Percentiles rank a stretch among this genome's conserved stretches.
Conservation (phyloP, 257 asterid species). For the Scutellaria galericulata region DNA sequence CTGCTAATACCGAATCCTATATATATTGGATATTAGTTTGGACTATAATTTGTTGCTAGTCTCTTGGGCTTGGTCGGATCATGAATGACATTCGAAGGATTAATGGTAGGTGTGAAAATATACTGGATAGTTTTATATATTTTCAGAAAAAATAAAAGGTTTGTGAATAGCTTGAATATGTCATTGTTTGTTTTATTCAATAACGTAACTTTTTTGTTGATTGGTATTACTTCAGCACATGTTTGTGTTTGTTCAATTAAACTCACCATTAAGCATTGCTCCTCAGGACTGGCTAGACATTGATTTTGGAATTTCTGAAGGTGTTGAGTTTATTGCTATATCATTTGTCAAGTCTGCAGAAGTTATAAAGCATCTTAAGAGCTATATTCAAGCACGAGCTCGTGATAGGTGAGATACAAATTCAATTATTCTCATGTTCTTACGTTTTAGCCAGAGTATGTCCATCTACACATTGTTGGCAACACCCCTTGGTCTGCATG, state of each 20-base stretch:
- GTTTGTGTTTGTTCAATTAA: constrained; percentile 27
- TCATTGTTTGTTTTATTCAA: background rate
- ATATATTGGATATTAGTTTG: no score
- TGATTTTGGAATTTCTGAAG: constrained; percentile 96
- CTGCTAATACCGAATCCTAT: no score
- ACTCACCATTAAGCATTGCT: constrained; percentile 37
- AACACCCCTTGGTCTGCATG: constrained; percentile 4
- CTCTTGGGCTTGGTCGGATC: background rate
- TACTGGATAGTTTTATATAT: constrained; percentile 6
- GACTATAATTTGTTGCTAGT: no score
- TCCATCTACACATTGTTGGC: constrained; percentile 12
- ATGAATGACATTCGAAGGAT: background rate
- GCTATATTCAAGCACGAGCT: constrained; percentile 94
- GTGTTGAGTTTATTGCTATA: constrained; percentile 96
- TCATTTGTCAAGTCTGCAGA: constrained; percentile 99
- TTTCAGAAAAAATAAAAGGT: constrained; percentile 1
- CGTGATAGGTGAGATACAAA: constrained; percentile 70
- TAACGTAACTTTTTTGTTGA: constrained; percentile 13
- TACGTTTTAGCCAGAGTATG: background rate
- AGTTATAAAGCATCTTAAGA: constrained; percentile 90
- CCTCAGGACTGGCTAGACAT: constrained; percentile 97
- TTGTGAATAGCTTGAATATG: constrained; percentile 14
- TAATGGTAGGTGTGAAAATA: background rate
- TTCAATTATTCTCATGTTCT: constrained; percentile 21
- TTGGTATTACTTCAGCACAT: constrained; percentile 11